Base-by-base conservation (phyloP, 2,329 filamentous ascomycete genomes). In the Rutstroemia sp. region DNA sequence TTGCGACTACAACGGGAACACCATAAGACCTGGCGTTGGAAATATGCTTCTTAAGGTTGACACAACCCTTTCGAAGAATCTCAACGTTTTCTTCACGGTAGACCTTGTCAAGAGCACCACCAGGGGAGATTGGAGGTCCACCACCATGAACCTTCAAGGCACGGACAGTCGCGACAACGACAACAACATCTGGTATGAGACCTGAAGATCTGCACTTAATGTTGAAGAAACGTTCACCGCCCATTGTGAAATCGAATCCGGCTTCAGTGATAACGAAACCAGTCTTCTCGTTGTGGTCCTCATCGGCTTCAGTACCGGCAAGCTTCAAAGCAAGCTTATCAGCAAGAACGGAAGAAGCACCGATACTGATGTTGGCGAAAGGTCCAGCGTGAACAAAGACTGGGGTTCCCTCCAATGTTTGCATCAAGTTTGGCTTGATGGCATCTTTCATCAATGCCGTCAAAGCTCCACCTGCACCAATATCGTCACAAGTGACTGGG, bases 181-280 rank as follows among this genome's bases (percentile, higher is more conserved):
- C 90, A 6, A 96, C 92, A 1, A 91, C 89, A 68, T 99, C 94
- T 2, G 94, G 94, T 2, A 90, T 83, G 47, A 99, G 85, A 23
- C 92, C 92, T 5, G 92, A 96, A 9, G 91, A 88, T 59, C 94
- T 88, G 76, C 94, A 97, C 80, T 99, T 99, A 79, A 99, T 97
- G 78, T 99, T 97, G 84, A 99, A 97, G 81, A 99, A 99, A 52
- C 94, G 88, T 80, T 99, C 94, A 61, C 94, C 94, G 62, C 94
- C 94, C 94, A 99, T 99, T 67, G 94, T 97, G 76, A 99, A 99
- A 74, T 99, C 94, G 72, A 99, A 99, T 9, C 94, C 94, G 53
- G 94, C 92, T 73, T 99, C 94, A 1, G 94, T 99, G 39, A 99
- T 86, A 21, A 96, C 92, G 67, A 94, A 97, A 9, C 94, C 94